Evolutionary conservation across 306 rosid genomes (phyloP).

Genomic region (Macrotyloma uniflorum): DNA sequence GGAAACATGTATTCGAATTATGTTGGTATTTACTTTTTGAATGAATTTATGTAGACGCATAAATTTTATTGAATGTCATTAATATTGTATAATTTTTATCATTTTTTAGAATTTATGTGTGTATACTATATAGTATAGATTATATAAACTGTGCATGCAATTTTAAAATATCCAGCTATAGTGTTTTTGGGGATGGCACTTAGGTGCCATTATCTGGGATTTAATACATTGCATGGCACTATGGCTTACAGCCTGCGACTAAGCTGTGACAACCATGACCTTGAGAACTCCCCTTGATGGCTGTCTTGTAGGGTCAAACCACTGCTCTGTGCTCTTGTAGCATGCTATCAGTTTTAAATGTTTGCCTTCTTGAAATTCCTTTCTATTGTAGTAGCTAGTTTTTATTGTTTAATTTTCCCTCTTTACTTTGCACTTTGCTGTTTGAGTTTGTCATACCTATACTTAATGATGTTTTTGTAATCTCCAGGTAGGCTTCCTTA

Average conservation of each 20-base stretch:
- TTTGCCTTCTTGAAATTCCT: slow-evolving; percentile 21
- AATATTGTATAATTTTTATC: background rate
- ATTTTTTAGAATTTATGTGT: background rate
- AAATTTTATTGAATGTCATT: background rate
- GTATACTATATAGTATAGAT: background rate
- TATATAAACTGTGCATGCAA: background rate
- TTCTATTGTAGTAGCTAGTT: background rate
- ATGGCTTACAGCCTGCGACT: background rate
- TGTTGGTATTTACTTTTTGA: background rate
- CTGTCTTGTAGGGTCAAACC: background rate
- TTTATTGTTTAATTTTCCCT: background rate
- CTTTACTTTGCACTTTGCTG: background rate
- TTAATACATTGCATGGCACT: background rate
- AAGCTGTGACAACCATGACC: background rate
- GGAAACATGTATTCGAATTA: background rate
- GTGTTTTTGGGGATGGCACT: background rate
- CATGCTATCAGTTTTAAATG: slow-evolving; percentile 4
- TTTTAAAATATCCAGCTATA: background rate
- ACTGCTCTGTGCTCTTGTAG: background rate
- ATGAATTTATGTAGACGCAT: background rate
- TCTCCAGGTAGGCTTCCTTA: slow-evolving; percentile 22
- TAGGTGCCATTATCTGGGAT: background rate
- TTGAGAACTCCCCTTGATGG: background rate
- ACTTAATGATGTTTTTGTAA: background rate
- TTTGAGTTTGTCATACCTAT: background rate